Percentiles rank a stretch among this genome's conserved stretches.
phyloP scores from a whole-genome alignment of 306 rosid genomes.

The Trifolium fragiferum region DNA sequence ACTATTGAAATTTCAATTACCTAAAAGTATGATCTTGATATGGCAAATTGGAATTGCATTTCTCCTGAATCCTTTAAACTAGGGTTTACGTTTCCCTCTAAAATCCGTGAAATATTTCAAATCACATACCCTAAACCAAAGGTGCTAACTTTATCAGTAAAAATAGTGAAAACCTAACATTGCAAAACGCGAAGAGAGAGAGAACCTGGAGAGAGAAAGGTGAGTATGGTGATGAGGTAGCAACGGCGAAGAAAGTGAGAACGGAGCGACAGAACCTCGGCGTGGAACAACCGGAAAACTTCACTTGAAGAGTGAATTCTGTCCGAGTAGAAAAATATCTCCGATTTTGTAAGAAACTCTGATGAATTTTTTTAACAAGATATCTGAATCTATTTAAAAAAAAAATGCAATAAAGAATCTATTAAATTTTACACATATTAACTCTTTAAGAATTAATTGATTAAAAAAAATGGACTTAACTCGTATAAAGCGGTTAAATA shows the following conservation, averaged over 20 bases:
- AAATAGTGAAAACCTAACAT: constrained; percentile 30
- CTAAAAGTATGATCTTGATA: neutral
- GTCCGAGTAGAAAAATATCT: too few species aligned
- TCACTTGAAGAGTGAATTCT: too few species aligned
- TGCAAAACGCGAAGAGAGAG: constrained; percentile 19
- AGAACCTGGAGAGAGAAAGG: constrained; percentile 38
- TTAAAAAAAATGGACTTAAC: too few species aligned
- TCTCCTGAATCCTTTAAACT: constrained; percentile 14
- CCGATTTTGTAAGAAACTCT: too few species aligned
- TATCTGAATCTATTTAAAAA: too few species aligned
- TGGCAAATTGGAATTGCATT: constrained; percentile 16
- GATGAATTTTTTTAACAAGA: too few species aligned
- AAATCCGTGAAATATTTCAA: constrained; percentile 9
- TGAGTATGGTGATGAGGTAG: constrained; percentile 15
- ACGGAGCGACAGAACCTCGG: neutral
- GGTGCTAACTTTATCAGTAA: neutral
- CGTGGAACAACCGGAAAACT: neutral
- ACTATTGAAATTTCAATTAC: neutral
- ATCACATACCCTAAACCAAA: constrained; percentile 33
- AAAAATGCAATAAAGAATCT: too few species aligned
- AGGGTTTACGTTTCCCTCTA: constrained; percentile 22
- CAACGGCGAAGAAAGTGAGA: constrained; percentile 31
- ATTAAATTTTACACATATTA: too few species aligned
- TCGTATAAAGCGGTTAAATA: too few species aligned
- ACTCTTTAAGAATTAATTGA: too few species aligned